phyloP scores from a whole-genome alignment of 75 land plant genomes.

The Cryptomeria japonica region DNA sequence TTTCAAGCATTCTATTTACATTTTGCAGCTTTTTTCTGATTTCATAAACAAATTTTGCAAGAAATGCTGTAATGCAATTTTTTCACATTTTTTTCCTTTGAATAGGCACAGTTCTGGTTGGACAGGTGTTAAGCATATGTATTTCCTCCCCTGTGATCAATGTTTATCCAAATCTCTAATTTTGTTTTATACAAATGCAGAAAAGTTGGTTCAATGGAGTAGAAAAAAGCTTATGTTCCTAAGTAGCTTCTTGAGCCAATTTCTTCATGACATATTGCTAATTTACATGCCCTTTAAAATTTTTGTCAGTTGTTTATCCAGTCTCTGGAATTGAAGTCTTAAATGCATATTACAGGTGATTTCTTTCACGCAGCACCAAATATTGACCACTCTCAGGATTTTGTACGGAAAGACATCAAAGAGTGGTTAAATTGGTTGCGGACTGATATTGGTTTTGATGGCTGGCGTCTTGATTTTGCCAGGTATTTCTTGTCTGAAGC shows the following conservation, averaged over 20 bases:
- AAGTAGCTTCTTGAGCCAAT: background rate
- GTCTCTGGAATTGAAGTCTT: background rate
- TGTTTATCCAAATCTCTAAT: background rate
- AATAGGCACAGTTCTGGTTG: background rate
- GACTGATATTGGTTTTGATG: slow-evolving; percentile 80
- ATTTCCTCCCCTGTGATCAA: background rate
- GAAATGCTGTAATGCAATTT: background rate
- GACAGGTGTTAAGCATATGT: background rate
- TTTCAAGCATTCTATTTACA: background rate
- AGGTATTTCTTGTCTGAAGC: slow-evolving; percentile 30
- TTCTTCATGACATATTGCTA: background rate
- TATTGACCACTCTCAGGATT: slow-evolving; percentile 86
- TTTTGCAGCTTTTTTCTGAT: background rate
- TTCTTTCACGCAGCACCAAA: slow-evolving; percentile 91
- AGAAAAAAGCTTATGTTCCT: background rate
- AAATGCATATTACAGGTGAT: slow-evolving; percentile 46
- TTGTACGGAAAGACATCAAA: slow-evolving; percentile 71
- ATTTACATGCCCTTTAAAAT: background rate
- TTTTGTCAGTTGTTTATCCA: background rate
- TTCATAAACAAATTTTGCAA: background rate
- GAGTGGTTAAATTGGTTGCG: slow-evolving; percentile 83
- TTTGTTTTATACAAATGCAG: background rate
- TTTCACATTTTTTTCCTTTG: background rate
- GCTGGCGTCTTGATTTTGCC: slow-evolving; percentile 93
- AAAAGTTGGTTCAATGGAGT: background rate